Evolutionary conservation across 2,329 filamentous ascomycete genomes (phyloP), one percentile per base, ranked within the genome.

Genomic region (Fusarium sp.): DNA sequence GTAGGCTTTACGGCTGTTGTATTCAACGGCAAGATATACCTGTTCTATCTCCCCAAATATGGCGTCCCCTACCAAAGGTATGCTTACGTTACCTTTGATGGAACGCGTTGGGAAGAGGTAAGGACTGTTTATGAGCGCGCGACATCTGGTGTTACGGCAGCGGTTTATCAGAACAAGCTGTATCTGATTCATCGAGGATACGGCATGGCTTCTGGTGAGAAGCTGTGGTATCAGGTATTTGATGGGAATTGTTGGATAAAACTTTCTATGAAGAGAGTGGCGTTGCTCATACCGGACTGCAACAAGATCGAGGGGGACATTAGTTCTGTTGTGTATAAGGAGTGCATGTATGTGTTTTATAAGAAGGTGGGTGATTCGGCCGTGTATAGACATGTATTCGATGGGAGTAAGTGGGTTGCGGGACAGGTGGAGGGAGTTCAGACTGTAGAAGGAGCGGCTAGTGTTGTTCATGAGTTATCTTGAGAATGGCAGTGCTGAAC

Each of bases 71-170:
- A 4, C 18, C 3, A 0, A 5, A 17, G 6, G 52, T 24, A 18
- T 44, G 2, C 15, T 1, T 55, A 32, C 5, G 13, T 32, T n/a
- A 3, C 17, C 6, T 55, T 41, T 14, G 52, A 55, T 8, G 34
- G 52, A 17, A 20, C 8, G 6, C n/a, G 15, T 3, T 55, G 52
- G 52, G 38, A 20, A 5, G 17, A 26, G 18, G 20, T 2, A 13
- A 0, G 13, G 8, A 38, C 11, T 10, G 2, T 38, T 42, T 0
- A 0, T 9, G 0, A 3, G 10, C 1, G 12, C 1, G 15, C 12
- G 13, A 30, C 4, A 5, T 32, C 36, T 18, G 24, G 36, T 14
- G 39, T 55, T 5, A 55, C 38, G 9, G 36, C 24, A 22, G 18
- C 22, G 1, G 26, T 41, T 3, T 41, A 42, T 8, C 20, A 22